Conservation (phyloP, 257 asterid genomes). For the Leptodermis oblonga region DNA sequence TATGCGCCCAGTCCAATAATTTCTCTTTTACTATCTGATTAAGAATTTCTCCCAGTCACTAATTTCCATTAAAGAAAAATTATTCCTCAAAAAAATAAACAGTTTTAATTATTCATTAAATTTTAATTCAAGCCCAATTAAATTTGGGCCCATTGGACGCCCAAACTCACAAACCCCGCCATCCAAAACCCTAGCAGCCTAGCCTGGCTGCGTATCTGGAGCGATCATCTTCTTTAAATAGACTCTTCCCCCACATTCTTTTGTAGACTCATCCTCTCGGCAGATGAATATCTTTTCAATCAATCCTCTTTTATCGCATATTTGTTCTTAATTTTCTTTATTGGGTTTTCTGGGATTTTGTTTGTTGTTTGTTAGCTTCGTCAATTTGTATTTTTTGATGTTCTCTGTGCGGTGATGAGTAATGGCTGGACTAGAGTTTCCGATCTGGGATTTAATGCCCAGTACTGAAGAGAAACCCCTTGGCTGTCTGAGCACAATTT, state of each 20-base stretch:
- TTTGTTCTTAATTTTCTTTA: neutral
- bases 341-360: neutral
- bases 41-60: too few relatives aligned
- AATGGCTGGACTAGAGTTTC: conserved; percentile 42
- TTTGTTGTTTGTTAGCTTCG: neutral
- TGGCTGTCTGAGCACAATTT: conserved; percentile 65
- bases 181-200: neutral
- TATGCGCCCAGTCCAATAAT: too few relatives aligned
- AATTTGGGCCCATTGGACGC: neutral
- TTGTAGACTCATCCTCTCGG: neutral
- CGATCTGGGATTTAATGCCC: conserved; percentile 29
- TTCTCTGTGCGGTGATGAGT: conserved; percentile 30
- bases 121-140: neutral
- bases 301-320: neutral
- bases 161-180: neutral
- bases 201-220: neutral
- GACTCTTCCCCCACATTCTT: neutral
- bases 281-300: neutral
- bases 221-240: neutral
- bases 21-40: too few relatives aligned
- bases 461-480: conserved; percentile 41
- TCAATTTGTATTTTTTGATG: too few relatives aligned
- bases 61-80: too few relatives aligned
- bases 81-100: too few relatives aligned
- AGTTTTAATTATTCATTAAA: too few relatives aligned